A percentile compares a stretch with the other conserved stretches of the same genome.
phyloP scores from a whole-genome alignment of 2,329 filamentous ascomycete genomes.

The Cylindrodendrum hubeiense region DNA sequence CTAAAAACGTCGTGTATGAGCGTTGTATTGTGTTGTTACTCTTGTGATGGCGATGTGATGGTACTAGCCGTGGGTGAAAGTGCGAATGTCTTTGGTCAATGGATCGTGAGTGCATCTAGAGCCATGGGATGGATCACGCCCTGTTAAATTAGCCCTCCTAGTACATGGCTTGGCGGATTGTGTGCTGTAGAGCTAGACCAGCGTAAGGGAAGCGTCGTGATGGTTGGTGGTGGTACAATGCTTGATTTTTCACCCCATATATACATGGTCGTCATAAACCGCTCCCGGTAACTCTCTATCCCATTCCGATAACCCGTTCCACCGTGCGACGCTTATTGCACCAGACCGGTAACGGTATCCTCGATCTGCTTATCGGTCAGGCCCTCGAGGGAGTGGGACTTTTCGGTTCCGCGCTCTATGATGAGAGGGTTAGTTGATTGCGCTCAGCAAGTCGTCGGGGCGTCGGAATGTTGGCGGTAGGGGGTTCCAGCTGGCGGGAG shows the following conservation, averaged over 20 bases:
- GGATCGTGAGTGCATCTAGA: neutral
- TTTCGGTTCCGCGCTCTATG: slow-evolving; percentile 68
- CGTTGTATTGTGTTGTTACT: neutral
- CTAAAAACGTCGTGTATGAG: neutral
- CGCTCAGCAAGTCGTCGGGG: slow-evolving; percentile 31
- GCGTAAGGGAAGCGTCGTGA: neutral
- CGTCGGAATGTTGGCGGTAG: no score
- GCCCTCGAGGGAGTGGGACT: slow-evolving; percentile 69
- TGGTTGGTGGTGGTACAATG: slow-evolving; percentile 37
- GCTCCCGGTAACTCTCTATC: slow-evolving; percentile 8
- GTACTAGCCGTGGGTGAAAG: neutral
- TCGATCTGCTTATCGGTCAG: slow-evolving; percentile 73
- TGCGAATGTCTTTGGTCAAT: neutral
- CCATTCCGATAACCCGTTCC: neutral
- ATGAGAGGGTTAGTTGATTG: slow-evolving; percentile 22
- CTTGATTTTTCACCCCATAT: slow-evolving; percentile 42
- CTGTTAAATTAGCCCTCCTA: no score
- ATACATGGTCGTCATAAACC: slow-evolving; percentile 39
- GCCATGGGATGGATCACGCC: neutral
- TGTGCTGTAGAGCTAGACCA: neutral
- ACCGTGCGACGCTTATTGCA: slow-evolving; percentile 46
- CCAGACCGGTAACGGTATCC: slow-evolving; percentile 67
- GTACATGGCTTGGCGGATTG: neutral
- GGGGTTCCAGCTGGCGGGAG: neutral
- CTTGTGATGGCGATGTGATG: neutral